A percentile compares a stretch with the other conserved stretches of the same genome.
These are phyloP conservation scores for Eutrema salsugineum DNA, from an alignment of 441 rosid genomes.

Conservation along the genomic window DNA sequence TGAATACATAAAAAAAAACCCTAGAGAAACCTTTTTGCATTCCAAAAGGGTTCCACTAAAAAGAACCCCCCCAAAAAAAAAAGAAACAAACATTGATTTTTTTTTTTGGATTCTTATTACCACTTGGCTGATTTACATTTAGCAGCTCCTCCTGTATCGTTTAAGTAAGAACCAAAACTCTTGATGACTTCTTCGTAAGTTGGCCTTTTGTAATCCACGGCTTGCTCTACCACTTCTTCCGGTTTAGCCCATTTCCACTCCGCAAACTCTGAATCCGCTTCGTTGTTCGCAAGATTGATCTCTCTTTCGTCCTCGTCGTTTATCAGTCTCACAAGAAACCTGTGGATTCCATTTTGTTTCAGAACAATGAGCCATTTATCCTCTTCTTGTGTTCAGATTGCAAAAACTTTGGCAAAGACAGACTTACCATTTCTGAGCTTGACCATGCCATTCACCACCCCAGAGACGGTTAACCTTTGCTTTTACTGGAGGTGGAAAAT, in stretches of 20 bases:
- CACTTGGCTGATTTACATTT: conserved; percentile 91
- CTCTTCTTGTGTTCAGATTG: not conserved
- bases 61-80: not conserved
- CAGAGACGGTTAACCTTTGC: conserved; percentile 93
- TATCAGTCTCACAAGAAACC: conserved; percentile 80
- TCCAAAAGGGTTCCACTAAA: conserved; percentile 14
- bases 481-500: conserved; percentile 89
- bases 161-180: conserved; percentile 66
- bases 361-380: not conserved
- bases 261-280: conserved; percentile 81
- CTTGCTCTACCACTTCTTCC: conserved; percentile 89
- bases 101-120: conserved; percentile 35
- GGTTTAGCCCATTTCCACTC: conserved; percentile 97
- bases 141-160: conserved; percentile 50
- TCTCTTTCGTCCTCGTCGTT: conserved; percentile 62
- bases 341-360: conserved; percentile 21
- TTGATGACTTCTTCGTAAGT: conserved; percentile 86
- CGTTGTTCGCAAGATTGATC: conserved; percentile 76
- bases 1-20: not conserved
- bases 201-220: conserved; percentile 98
- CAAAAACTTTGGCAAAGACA: not conserved
- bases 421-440: conserved; percentile 87
- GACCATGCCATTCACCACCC: conserved; percentile 99
- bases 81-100: not conserved
- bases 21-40: conserved; percentile 13